Evolutionary conservation across 306 rosid species (phyloP).

Genomic region (Vigna hirtella): DNA sequence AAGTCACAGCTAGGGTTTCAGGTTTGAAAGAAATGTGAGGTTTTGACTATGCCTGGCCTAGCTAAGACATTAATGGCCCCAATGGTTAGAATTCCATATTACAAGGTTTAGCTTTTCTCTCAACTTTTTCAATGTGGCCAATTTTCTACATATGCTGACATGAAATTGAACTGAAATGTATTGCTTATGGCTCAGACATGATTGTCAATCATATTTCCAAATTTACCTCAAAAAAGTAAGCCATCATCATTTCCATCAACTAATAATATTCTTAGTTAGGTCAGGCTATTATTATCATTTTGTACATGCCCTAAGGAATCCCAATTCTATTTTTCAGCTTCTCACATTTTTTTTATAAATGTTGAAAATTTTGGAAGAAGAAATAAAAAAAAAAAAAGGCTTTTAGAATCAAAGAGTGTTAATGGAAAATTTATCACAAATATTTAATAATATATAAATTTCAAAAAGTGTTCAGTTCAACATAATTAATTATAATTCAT

Average conservation of each 20-base stretch:
- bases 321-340: background rate
- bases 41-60: conserved; percentile 44
- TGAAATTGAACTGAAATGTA: conserved; percentile 11
- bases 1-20: conserved; percentile 12
- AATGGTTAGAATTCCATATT: conserved; percentile 8
- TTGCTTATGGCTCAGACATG: conserved; percentile 26
- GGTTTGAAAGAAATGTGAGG: conserved; percentile 35
- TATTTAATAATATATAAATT: no score
- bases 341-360: background rate
- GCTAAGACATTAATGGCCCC: conserved; percentile 69
- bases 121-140: conserved; percentile 15
- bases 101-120: conserved; percentile 3
- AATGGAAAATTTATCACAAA: no score
- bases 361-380: no score
- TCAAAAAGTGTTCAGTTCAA: no score
- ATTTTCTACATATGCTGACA: conserved; percentile 12
- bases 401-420: no score
- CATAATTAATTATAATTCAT: no score
- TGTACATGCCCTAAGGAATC: background rate
- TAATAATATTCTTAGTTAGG: background rate
- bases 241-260: background rate
- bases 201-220: background rate
- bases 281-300: background rate
- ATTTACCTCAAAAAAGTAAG: background rate
- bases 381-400: no score